These are phyloP conservation scores for Huntiella abstrusa DNA, from an alignment of 2,329 filamentous ascomycete species.

Conservation along the genomic window DNA sequence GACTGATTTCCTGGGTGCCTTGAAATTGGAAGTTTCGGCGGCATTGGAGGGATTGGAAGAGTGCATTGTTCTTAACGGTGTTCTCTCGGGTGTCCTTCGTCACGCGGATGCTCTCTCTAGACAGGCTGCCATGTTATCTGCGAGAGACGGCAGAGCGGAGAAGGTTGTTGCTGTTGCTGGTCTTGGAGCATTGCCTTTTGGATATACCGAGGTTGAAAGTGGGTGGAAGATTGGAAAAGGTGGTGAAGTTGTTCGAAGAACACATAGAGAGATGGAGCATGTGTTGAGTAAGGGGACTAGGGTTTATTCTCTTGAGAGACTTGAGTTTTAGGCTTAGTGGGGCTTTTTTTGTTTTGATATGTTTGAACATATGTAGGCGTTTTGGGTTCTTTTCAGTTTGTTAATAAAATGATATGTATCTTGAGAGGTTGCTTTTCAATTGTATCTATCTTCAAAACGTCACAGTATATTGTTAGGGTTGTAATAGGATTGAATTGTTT, in stretches of 20 bases:
- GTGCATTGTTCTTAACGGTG: conserved; percentile 41
- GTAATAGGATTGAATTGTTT: no score
- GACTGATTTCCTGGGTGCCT: conserved; percentile 41
- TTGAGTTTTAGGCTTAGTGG: conserved; percentile 34
- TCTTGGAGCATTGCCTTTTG: conserved; percentile 43
- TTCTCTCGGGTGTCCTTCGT: conserved; percentile 46
- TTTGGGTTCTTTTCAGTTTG: background rate
- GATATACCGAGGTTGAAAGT: conserved; percentile 28
- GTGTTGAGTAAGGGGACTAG: conserved; percentile 63
- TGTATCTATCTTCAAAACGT: no score
- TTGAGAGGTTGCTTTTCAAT: no score
- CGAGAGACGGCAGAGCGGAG: background rate
- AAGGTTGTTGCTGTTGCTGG: background rate
- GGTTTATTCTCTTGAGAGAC: conserved; percentile 66
- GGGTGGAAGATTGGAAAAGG: conserved; percentile 41
- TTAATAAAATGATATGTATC: no score
- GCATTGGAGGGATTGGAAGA: conserved; percentile 57
- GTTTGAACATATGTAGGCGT: background rate
- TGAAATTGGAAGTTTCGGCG: conserved; percentile 50
- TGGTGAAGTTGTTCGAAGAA: conserved; percentile 53
- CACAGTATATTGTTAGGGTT: no score
- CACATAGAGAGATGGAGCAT: conserved; percentile 53
- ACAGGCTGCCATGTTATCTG: background rate
- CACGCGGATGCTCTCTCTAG: conserved; percentile 29
- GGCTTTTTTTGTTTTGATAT: background rate